phyloP scores from a whole-genome alignment of 345 rosid genomes.

The Sisymbrium altissimum region DNA sequence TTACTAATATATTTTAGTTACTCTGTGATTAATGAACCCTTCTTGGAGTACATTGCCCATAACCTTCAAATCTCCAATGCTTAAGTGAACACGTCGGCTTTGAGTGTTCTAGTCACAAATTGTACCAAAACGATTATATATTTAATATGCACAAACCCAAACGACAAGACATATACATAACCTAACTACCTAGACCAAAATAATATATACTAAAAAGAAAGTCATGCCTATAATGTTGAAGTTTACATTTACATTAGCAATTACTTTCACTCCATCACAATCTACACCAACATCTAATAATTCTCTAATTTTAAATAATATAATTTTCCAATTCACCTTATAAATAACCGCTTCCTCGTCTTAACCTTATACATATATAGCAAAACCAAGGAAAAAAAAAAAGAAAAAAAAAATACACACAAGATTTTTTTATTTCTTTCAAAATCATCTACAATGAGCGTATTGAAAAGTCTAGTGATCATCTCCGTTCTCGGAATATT shows the following conservation, averaged over 20 bases:
- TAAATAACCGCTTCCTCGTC: conserved; percentile 14
- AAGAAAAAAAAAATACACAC: neutral
- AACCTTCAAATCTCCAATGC: conserved; percentile 4
- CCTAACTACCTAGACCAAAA: conserved; percentile 21
- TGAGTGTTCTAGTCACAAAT: conserved; percentile 8
- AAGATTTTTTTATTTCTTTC: neutral
- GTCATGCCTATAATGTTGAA: conserved; percentile 19
- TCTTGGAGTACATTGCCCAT: too few species aligned
- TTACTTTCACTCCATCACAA: conserved; percentile 31
- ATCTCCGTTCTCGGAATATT: conserved; percentile 30
- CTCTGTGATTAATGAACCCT: neutral
- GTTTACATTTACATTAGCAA: neutral
- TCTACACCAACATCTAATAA: conserved; percentile 23
- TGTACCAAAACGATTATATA: conserved; percentile 22
- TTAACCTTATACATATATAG: neutral
- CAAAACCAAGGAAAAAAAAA: neutral
- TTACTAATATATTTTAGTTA: neutral
- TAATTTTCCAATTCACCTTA: neutral
- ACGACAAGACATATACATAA: conserved; percentile 8
- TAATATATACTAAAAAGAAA: neutral
- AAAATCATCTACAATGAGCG: neutral
- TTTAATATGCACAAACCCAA: conserved; percentile 25
- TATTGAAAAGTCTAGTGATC: conserved; percentile 9
- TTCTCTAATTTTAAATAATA: neutral
- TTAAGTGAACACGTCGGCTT: conserved; percentile 18